Percentiles rank a stretch among this genome's conserved stretches.
These are phyloP conservation scores for Sugiyamaella americana DNA, from an alignment of 805 yeast genomes.

Conservation along the genomic window DNA sequence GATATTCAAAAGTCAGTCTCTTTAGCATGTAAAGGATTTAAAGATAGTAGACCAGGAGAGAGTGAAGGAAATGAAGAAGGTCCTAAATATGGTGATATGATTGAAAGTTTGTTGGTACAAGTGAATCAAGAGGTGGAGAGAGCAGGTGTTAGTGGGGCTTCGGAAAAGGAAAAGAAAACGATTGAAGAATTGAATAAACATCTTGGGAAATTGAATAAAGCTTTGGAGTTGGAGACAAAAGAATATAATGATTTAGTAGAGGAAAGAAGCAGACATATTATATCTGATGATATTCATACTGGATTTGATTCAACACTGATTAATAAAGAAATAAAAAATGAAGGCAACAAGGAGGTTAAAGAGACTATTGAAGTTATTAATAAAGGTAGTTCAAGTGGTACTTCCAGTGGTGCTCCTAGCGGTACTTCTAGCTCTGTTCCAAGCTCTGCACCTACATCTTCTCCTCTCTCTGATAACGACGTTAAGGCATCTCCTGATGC, in stretches of 20 bases:
- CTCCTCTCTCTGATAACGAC: slow-evolving; percentile 18
- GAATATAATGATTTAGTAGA: slow-evolving; percentile 61
- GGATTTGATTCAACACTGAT: slow-evolving; percentile 85
- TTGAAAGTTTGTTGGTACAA: slow-evolving; percentile 81
- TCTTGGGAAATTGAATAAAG: slow-evolving; percentile 61
- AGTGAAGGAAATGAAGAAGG: slow-evolving; percentile 11
- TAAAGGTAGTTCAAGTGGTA: slow-evolving; percentile 10
- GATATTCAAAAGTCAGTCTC: slow-evolving; percentile 23
- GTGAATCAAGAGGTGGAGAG: slow-evolving; percentile 54
- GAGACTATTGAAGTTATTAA: slow-evolving; percentile 34
- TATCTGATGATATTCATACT: slow-evolving; percentile 85
- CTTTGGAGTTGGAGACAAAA: slow-evolving; percentile 54
- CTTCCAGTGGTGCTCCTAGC: not conserved
- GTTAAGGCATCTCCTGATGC: slow-evolving; percentile 54
- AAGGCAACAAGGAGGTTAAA: slow-evolving; percentile 19
- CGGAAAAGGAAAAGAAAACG: slow-evolving; percentile 32
- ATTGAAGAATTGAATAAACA: slow-evolving; percentile 48
- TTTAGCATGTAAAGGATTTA: slow-evolving; percentile 22
- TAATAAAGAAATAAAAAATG: slow-evolving; percentile 43
- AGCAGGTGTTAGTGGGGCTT: slow-evolving; percentile 42
- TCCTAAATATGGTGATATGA: slow-evolving; percentile 80
- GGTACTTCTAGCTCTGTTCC: not conserved
- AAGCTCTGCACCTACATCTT: slow-evolving; percentile 9
- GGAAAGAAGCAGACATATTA: slow-evolving; percentile 69
- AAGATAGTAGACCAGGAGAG: slow-evolving; percentile 23